phyloP scores from a whole-genome alignment of 2,329 filamentous ascomycete species.

The Pseudogymnoascus sp. region DNA sequence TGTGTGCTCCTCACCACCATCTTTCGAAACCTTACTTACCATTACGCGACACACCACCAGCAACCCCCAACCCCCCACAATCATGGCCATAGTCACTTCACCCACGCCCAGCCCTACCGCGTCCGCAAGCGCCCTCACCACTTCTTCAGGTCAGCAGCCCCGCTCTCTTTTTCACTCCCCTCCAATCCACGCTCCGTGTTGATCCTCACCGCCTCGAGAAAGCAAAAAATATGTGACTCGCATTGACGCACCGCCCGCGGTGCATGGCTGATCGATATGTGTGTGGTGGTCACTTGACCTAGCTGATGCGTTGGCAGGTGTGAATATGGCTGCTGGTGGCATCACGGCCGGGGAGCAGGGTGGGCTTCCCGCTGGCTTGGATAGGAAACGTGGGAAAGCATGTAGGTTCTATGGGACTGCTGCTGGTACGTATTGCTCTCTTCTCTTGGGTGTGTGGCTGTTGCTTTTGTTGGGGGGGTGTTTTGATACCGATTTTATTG shows the following conservation, averaged over 20 bases:
- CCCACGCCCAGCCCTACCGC: conserved; percentile 7
- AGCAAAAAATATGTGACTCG: not conserved
- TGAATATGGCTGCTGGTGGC: not conserved
- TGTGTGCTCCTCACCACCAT: not conserved
- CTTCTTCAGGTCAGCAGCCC: conserved; percentile 9
- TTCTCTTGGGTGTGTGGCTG: not conserved
- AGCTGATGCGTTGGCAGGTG: not conserved
- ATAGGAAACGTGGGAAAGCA: not conserved
- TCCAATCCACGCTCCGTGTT: not conserved
- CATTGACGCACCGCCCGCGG: not conserved
- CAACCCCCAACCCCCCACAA: not conserved
- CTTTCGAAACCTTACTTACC: not conserved
- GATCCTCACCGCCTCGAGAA: not conserved
- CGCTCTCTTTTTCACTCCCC: not conserved
- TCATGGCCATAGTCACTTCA: not conserved
- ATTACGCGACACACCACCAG: not conserved
- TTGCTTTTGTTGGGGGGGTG: not conserved
- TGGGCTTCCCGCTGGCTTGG: not conserved
- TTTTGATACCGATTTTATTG: conserved; percentile 1
- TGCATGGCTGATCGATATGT: not conserved
- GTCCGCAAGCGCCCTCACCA: conserved; percentile 5
- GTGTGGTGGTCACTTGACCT: not conserved
- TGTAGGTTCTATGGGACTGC: conserved; percentile 3
- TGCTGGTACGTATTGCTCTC: not conserved
- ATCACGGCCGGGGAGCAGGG: conserved; percentile 1